Conservation (phyloP, 2,329 filamentous ascomycete species). For the Aspergillus intermedius region DNA sequence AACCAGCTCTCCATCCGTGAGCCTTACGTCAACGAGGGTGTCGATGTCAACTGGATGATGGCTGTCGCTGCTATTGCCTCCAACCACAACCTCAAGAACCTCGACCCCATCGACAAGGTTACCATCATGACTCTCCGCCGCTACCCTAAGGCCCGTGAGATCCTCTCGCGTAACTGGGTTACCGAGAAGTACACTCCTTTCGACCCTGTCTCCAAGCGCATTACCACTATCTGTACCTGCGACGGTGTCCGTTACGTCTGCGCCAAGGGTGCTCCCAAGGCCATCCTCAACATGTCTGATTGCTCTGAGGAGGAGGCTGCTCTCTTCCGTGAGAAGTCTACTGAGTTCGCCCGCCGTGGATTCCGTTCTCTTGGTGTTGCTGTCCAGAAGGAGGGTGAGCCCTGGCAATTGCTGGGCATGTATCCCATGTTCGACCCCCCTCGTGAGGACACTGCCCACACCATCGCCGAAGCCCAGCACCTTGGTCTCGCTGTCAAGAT, state of each 20-base stretch:
- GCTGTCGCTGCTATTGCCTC: slow-evolving; percentile 69
- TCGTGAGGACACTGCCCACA: slow-evolving; percentile 71
- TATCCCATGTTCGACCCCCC: slow-evolving; percentile 76
- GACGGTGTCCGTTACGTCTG: slow-evolving; percentile 65
- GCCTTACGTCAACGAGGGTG: slow-evolving; percentile 68
- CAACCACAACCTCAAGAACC: slow-evolving; percentile 71
- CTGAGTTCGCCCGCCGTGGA: slow-evolving; percentile 70
- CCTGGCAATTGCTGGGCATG: slow-evolving; percentile 68
- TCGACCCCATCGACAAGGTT: slow-evolving; percentile 74
- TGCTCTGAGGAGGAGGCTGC: slow-evolving; percentile 59
- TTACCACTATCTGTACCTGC: slow-evolving; percentile 62
- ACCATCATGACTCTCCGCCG: slow-evolving; percentile 69
- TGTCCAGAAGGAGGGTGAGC: slow-evolving; percentile 68
- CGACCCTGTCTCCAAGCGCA: slow-evolving; percentile 74
- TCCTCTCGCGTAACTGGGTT: slow-evolving; percentile 66
- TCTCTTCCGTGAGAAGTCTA: slow-evolving; percentile 65
- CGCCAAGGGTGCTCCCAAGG: slow-evolving; percentile 72
- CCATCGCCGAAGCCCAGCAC: slow-evolving; percentile 67
- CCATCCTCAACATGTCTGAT: slow-evolving; percentile 62
- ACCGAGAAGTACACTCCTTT: slow-evolving; percentile 67
- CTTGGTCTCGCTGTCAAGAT: slow-evolving; percentile 75
- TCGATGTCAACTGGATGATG: slow-evolving; percentile 82
- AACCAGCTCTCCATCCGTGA: slow-evolving; percentile 67
- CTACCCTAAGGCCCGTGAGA: slow-evolving; percentile 71
- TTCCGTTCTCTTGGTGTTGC: slow-evolving; percentile 76